Evolutionary conservation across 129 eudicot genomes (phyloP), one percentile per base, ranked within the genome.

Genomic region (Flaveria sonorensis): DNA sequence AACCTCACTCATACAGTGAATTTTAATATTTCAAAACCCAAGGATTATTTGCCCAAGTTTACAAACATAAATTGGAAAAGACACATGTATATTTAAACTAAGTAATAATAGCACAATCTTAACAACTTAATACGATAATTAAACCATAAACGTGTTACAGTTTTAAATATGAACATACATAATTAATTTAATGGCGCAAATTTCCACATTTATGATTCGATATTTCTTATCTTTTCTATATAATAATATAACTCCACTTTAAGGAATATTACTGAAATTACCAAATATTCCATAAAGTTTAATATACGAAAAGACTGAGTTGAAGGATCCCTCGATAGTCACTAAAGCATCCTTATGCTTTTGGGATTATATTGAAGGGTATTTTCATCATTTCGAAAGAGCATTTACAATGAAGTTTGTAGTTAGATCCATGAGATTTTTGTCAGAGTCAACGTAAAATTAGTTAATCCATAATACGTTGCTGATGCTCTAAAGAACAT

Each of bases 261-360:
- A 11, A 60, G 40, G 26, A 23, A 60, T 24, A 60, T 11, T 28
- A 61, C 14, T 24, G 4, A 11, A 59, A 12, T 61, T 24, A 59
- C 15, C 65, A 21, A 24, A 61, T 24, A 61, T 61, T 24, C 42
- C 42, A 61, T 26, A 2, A 24, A 12, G 7, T 60, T 23, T 10
- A 60, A 60, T 21, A 23, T 55, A 21, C 10, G 12, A 11, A 24
- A 61, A 61, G 28, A 61, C 0, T 26, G 8, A 26, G 40, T 20
- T 24, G 39, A 61, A 26, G 21, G 15, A 3, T 59, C 62, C 65
- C n/a, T 59, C 40, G 67, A 14, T 26, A 12, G 67, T 61, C 67
- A 60, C n/a, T 24, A 60, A 24, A 57, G 32, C 62, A 55, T 55
- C 62, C 28, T 55, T 18, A 23, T 57, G 64, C 64, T 57, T 57